A percentile compares a stretch with the other conserved stretches of the same genome.
Evolutionary conservation across 306 rosid species (phyloP).

Genomic region (Citrullus mucosospermus): DNA sequence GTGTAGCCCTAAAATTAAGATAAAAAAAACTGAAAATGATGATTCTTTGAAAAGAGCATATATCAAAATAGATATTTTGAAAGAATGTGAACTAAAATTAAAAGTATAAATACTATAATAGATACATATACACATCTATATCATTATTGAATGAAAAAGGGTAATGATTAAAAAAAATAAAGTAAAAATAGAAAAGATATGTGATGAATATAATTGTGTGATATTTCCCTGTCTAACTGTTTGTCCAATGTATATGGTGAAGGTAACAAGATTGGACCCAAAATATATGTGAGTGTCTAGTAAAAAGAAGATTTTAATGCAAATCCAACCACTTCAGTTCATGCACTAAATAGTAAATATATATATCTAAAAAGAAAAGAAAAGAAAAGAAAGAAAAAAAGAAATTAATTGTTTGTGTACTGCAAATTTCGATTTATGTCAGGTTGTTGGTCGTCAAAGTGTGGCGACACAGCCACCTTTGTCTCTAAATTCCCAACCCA

Average conservation of each 20-base stretch:
- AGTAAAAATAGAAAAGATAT: background rate
- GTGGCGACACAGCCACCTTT: background rate
- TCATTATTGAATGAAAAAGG: no score
- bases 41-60: no score
- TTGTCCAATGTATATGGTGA: background rate
- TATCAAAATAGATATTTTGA: no score
- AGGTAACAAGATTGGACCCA: conserved; percentile 5
- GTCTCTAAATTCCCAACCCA: background rate
- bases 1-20: no score
- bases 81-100: no score
- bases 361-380: no score
- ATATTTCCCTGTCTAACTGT: background rate
- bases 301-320: background rate
- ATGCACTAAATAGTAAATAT: no score
- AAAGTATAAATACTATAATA: no score
- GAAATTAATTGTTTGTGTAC: background rate
- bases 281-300: background rate
- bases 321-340: background rate
- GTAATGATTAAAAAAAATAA: background rate
- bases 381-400: no score
- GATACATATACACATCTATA: no score
- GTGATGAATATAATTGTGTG: background rate
- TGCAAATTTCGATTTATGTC: background rate
- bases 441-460: conserved; percentile 7
- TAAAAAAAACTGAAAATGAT: no score